Evolutionary conservation across 2,329 filamentous ascomycete species (phyloP).

Genomic region (Fulvia fulva): DNA sequence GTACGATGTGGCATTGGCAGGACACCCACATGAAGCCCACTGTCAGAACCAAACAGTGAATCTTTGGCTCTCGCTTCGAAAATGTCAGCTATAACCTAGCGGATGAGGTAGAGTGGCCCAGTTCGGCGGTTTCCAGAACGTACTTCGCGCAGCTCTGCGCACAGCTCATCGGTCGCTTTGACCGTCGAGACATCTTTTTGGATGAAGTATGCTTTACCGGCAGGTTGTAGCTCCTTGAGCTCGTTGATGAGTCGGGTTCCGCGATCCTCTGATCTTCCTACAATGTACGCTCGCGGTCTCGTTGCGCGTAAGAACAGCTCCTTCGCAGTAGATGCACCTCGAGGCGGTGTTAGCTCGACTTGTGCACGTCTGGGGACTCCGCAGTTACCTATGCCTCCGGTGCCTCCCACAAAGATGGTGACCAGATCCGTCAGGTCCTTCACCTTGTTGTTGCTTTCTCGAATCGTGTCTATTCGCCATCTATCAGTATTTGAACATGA

Average conservation of each 20-base stretch:
- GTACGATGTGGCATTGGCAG: too few relatives aligned
- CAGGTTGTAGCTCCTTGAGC: constrained; percentile 37
- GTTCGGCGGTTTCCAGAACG: neutral
- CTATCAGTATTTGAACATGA: neutral
- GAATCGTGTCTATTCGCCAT: constrained; percentile 29
- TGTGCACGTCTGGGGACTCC: too few relatives aligned
- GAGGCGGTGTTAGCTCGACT: too few relatives aligned
- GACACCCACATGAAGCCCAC: constrained; percentile 49
- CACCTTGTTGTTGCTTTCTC: constrained; percentile 31
- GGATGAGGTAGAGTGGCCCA: neutral
- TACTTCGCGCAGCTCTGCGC: constrained; percentile 43
- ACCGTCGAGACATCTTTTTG: constrained; percentile 41
- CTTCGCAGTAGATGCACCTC: constrained; percentile 31
- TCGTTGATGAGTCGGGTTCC: constrained; percentile 37
- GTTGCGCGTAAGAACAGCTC: constrained; percentile 40
- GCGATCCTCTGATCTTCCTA: constrained; percentile 35
- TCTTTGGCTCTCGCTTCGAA: constrained; percentile 44
- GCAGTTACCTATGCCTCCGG: constrained; percentile 42
- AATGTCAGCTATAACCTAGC: neutral
- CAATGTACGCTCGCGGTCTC: constrained; percentile 40
- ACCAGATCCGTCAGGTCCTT: constrained; percentile 31
- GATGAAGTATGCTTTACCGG: constrained; percentile 39
- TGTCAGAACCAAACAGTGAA: constrained; percentile 56
- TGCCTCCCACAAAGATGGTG: constrained; percentile 41
- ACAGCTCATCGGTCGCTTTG: constrained; percentile 41